Evolutionary conservation across 768 basidiomycete genomes (phyloP), one percentile per base, ranked within the genome.

Genomic region (Podaxis mareebaensis): DNA sequence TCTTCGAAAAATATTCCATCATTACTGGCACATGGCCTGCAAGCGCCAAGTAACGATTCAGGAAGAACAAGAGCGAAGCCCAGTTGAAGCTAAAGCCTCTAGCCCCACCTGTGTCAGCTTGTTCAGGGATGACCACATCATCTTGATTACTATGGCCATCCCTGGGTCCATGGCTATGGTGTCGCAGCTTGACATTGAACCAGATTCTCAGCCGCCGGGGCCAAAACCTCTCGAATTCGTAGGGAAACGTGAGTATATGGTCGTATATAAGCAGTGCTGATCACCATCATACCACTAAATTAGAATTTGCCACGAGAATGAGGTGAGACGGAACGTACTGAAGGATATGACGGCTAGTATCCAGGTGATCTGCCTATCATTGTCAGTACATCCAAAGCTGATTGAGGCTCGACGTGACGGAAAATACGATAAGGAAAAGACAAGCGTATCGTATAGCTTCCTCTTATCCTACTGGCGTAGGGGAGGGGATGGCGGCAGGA

Each of bases 21-120:
- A 76, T 67, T 38, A 78, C 69, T 15, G 80, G 77, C 0, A 78
- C 61, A 63, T 79, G 81, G 2, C 78, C 76, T 8, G 76, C 64
- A 4, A 82, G 60, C 4, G 78, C 62, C 2, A 78, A 54, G 60
- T 83, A 84, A 10, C 82, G 79, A 60, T 79, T 83, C 28, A 76
- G 36, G 58, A 79, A 75, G 69, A 82, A 83, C 11, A 81, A 73
- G 13, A 72, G 61, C 17, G 74, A 75, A 8, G 66, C 75, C 75
- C 74, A 78, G 20, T 74, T 75, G 7, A 77, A 28, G 10, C 67
- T 67, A 26, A 12, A 33, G 2, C 33, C 7, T 65, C 55, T 22
- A 52, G 68, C 65, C 12, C 30, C 40, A 8, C 40, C 36, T 8
- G 20, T 4, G 20, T n/a, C 22, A 40, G 8, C 13, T 15, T 38